These are phyloP conservation scores for Ustilago loliicola DNA, from an alignment of 1,284 basidiomycete species.

Conservation along the genomic window DNA sequence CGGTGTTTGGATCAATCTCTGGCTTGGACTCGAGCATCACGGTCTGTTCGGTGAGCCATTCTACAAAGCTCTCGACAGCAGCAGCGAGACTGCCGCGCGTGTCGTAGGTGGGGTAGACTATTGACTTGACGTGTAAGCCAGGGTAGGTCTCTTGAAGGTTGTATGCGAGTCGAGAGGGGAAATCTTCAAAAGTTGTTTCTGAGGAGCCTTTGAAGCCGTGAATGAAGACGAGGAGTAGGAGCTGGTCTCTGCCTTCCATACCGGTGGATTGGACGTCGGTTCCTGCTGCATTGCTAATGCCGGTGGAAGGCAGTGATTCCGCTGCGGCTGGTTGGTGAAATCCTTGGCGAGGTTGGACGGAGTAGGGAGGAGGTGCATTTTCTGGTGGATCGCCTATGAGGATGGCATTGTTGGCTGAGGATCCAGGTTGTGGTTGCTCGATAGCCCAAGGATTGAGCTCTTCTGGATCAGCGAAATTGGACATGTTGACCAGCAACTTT, in stretches of 20 bases:
- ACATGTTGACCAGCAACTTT: slow-evolving; percentile 17
- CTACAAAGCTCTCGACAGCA: slow-evolving; percentile 54
- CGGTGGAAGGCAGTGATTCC: neutral
- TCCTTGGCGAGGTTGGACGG: slow-evolving; percentile 7
- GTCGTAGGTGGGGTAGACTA: slow-evolving; percentile 91
- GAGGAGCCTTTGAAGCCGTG: slow-evolving; percentile 77
- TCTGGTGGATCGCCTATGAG: slow-evolving; percentile 41
- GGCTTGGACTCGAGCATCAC: slow-evolving; percentile 80
- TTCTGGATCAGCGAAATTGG: slow-evolving; percentile 12
- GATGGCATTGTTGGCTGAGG: slow-evolving; percentile 35
- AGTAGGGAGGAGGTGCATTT: slow-evolving; percentile 6
- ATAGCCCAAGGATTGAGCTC: slow-evolving; percentile 37
- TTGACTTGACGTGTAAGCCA: slow-evolving; percentile 77
- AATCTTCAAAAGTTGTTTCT: slow-evolving; percentile 81
- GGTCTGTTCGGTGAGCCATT: slow-evolving; percentile 76
- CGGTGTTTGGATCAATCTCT: slow-evolving; percentile 35
- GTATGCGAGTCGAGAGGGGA: slow-evolving; percentile 82
- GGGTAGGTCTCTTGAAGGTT: slow-evolving; percentile 75
- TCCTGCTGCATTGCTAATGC: neutral
- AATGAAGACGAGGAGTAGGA: slow-evolving; percentile 59
- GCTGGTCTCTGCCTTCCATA: slow-evolving; percentile 37
- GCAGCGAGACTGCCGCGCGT: slow-evolving; percentile 72
- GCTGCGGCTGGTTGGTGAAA: slow-evolving; percentile 6
- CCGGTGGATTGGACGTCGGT: slow-evolving; percentile 30
- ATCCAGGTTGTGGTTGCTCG: slow-evolving; percentile 9